Evolutionary conservation across 2,329 filamentous ascomycete genomes (phyloP).

Genomic region (Canariomyces notabilis): DNA sequence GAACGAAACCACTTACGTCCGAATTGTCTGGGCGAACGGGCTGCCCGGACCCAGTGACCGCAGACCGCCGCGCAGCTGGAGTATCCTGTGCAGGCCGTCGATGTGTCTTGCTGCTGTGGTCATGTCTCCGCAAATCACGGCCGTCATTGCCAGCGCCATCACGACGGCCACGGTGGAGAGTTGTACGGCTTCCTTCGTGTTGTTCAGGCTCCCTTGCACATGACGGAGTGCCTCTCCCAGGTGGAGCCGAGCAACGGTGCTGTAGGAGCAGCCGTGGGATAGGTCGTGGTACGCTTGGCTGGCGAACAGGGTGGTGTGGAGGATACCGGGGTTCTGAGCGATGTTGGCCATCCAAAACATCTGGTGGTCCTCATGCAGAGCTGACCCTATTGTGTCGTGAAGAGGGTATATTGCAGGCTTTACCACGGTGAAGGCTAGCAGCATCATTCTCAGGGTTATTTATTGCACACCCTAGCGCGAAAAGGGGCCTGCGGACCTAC

Average conservation of each 20-base stretch:
- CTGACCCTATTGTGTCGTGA: neutral
- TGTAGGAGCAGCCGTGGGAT: neutral
- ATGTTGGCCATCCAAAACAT: constrained; percentile 25
- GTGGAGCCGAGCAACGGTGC: constrained; percentile 2
- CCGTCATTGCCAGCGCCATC: constrained; percentile 21
- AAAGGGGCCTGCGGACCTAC: neutral
- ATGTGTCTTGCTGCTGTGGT: constrained; percentile 23
- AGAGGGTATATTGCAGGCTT: constrained; percentile 22
- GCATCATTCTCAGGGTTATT: too few species aligned
- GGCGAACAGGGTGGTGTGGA: constrained; percentile 25
- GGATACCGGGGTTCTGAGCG: constrained; percentile 19
- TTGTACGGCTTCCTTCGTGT: constrained; percentile 13
- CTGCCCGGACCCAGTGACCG: neutral
- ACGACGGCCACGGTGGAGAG: constrained; percentile 23
- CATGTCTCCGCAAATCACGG: constrained; percentile 23
- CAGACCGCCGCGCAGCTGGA: constrained; percentile 24
- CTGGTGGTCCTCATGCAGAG: neutral
- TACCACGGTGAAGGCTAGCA: constrained; percentile 15
- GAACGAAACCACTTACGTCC: constrained; percentile 5
- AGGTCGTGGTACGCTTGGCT: constrained; percentile 25
- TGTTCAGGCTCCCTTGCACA: constrained; percentile 20
- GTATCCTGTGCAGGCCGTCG: constrained; percentile 23
- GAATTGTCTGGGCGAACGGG: constrained; percentile 2
- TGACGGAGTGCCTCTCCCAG: neutral
- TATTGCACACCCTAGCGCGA: neutral